Base-by-base conservation (phyloP, 148 eudicot genomes). In the Drosera capensis region DNA sequence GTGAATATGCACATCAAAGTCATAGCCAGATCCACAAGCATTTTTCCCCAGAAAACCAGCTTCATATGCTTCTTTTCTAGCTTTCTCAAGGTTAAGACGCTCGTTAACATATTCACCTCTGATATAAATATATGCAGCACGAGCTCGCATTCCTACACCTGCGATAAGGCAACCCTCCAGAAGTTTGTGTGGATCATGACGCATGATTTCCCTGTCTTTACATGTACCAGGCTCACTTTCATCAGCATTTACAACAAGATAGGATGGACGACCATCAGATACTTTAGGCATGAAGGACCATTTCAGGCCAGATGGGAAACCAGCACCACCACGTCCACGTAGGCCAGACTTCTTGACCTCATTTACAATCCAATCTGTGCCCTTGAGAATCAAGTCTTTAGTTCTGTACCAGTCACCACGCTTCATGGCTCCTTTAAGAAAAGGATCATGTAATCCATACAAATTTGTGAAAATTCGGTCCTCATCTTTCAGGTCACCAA, bases 171-270 rank as follows among this genome's bases (percentile, higher is more conserved):
- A 83, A 25, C 94, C 96, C 58, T 88, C 96, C 17, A 88, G 45
- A 14, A 88, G 59, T 49, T 88, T 83, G 66, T 88, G 96, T 11
- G 96, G 96, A 55, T 83, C 94, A 50, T 88, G 94, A 39, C 94
- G 69, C 94, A 88, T 83, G 22, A 88, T 83, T 71, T 83, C 94
- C 60, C 96, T 77, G 51, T 88, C 96, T 50, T 88, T 88, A 23
- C 94, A 88, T 2, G 96, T 83, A 55, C 96, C 96, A 36, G 94
- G 96, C 60, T 88, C 96, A 77, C 94, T 83, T 73, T 88, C 96
- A 75, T 88, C 86, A 16, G 96, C 96, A 67, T 88, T 88, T 41
- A 83, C 94, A 55, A 83, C 92, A 58, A 88, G 92, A 60, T 88
- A 88, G 2, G 94, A 83, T 31, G 92, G 94, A 40, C 86, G 86